Percentiles rank a stretch among this genome's conserved stretches.
Evolutionary conservation across 768 basidiomycete species (phyloP).

Genomic region (Hygrophorus pudorinus): DNA sequence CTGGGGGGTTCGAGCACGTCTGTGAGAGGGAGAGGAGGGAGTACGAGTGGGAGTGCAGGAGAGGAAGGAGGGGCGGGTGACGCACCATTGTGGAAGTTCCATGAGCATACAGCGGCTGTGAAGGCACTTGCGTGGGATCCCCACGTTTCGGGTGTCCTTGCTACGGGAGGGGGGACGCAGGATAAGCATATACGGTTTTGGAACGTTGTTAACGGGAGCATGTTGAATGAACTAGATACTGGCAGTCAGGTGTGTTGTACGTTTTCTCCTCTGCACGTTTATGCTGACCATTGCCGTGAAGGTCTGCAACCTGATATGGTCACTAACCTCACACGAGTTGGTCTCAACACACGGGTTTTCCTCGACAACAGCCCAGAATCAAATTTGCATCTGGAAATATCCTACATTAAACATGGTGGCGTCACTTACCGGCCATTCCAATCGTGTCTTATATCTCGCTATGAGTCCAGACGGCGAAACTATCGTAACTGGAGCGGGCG

Average conservation of each 20-base stretch:
- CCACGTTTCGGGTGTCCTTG: constrained; percentile 82
- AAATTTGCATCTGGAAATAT: constrained; percentile 94
- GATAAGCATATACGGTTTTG: constrained; percentile 98
- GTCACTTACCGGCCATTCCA: constrained; percentile 87
- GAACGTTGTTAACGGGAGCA: constrained; percentile 81
- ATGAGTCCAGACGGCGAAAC: constrained; percentile 97
- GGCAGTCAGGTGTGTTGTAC: constrained; percentile 74
- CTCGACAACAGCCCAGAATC: constrained; percentile 87
- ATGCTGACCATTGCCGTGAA: constrained; percentile 19
- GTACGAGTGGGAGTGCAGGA: constrained; percentile 12
- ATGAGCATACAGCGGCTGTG: constrained; percentile 94
- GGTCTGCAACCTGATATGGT: constrained; percentile 99
- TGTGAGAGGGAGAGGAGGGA: constrained; percentile 18
- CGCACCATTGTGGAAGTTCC: constrained; percentile 84
- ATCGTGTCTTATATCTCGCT: constrained; percentile 92
- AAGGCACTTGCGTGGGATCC: constrained; percentile 99
- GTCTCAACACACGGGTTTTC: constrained; percentile 98
- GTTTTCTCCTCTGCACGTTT: constrained; percentile 8
- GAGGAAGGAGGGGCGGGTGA: constrained; percentile 32
- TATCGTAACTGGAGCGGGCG: constrained; percentile 95
- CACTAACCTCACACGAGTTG: constrained; percentile 88
- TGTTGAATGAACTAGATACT: constrained; percentile 86
- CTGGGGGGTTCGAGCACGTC: constrained; percentile 15
- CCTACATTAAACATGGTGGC: constrained; percentile 92
- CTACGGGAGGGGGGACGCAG: constrained; percentile 96